Conservation (phyloP, 2,329 filamentous ascomycete species). For the Trichophyton benhamiae region DNA sequence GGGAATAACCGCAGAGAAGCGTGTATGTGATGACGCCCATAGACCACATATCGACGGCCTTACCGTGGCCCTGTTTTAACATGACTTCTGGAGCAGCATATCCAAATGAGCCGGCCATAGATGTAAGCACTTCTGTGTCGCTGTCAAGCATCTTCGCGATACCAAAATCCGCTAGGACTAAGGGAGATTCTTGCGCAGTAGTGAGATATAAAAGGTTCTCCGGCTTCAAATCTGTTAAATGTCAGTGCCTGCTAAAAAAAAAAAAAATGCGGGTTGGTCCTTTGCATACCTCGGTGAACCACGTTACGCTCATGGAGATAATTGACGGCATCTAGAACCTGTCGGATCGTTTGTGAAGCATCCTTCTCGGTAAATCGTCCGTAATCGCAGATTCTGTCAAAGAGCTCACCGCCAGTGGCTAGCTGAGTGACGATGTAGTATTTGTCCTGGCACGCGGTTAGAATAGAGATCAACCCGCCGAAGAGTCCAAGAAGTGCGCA, state of each 20-base stretch:
- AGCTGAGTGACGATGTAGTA: slow-evolving; percentile 98
- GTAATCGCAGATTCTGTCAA: slow-evolving; percentile 95
- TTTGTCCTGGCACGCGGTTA: slow-evolving; percentile 58
- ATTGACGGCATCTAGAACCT: slow-evolving; percentile 83
- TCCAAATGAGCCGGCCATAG: slow-evolving; percentile 96
- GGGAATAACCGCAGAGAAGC: slow-evolving; percentile 92
- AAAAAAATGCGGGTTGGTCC: background rate
- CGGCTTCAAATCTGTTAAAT: slow-evolving; percentile 71
- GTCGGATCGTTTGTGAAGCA: slow-evolving; percentile 85
- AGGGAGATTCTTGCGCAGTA: slow-evolving; percentile 59
- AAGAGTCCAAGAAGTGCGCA: slow-evolving; percentile 26
- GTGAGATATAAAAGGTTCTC: slow-evolving; percentile 95
- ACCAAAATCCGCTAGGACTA: slow-evolving; percentile 93
- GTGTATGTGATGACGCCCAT: slow-evolving; percentile 98
- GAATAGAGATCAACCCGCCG: background rate
- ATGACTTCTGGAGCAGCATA: slow-evolving; percentile 98
- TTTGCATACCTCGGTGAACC: slow-evolving; percentile 70
- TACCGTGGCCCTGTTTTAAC: slow-evolving; percentile 93
- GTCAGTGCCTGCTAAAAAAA: slow-evolving; percentile 6
- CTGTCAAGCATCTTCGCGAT: slow-evolving; percentile 96
- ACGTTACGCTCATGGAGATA: slow-evolving; percentile 92
- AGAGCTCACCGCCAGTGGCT: slow-evolving; percentile 88
- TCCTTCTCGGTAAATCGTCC: slow-evolving; percentile 98
- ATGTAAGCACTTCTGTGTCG: slow-evolving; percentile 83
- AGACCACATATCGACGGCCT: slow-evolving; percentile 99